Evolutionary conservation across 441 rosid genomes (phyloP).

Genomic region (Metrosideros polymorpha): DNA sequence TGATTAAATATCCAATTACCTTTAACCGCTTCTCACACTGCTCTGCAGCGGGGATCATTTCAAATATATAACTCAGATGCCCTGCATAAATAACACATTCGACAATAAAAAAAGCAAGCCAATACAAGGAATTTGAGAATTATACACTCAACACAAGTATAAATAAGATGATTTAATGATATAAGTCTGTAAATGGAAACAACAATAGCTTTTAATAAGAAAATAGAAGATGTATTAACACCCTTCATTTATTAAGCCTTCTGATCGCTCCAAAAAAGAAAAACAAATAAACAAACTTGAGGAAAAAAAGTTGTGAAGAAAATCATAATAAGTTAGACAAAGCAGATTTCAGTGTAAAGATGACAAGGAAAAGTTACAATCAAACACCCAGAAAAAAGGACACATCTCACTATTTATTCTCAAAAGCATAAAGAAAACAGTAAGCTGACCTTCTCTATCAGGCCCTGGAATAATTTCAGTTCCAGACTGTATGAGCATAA

Average conservation of each 20-base stretch:
- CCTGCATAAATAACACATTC: conserved; percentile 26
- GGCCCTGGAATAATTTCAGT: conserved; percentile 64
- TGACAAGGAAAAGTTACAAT: background rate
- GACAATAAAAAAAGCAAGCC: background rate
- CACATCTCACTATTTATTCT: background rate
- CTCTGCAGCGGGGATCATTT: conserved; percentile 44
- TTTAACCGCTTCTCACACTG: conserved; percentile 29
- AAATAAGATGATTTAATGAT: background rate
- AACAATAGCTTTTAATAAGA: background rate
- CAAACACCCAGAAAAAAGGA: background rate
- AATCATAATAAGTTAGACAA: background rate
- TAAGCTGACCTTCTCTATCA: conserved; percentile 45
- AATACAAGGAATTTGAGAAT: background rate
- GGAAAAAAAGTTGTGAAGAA: background rate
- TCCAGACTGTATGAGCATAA: conserved; percentile 43
- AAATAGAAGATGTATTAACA: background rate
- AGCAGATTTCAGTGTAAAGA: background rate
- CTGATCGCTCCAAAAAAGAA: background rate
- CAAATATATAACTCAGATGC: conserved; percentile 57
- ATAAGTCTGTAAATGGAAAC: background rate
- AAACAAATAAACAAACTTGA: background rate
- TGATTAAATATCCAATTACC: conserved; percentile 23
- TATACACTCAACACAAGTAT: background rate
- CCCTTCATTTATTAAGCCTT: background rate
- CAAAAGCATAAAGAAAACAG: background rate